These are phyloP conservation scores for Danielia reshetovae DNA, from an alignment of 805 yeast genomes.

Conservation along the genomic window DNA sequence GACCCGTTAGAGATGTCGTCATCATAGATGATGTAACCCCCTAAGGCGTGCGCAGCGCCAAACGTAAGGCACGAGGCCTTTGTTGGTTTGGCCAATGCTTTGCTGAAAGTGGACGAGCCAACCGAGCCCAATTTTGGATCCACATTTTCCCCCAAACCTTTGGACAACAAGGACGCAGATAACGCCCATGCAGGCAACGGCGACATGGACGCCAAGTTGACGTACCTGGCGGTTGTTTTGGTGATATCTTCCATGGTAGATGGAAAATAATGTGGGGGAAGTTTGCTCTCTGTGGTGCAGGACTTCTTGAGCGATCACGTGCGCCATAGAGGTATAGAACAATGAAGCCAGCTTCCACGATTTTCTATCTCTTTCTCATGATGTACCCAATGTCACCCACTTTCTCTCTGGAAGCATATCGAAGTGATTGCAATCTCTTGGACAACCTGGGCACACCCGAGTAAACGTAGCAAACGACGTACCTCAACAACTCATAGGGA, in stretches of 20 bases:
- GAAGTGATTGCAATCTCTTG: no score
- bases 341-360: no score
- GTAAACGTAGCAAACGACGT: no score
- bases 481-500: no score
- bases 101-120: slow-evolving; percentile 18
- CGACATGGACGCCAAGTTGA: slow-evolving; percentile 11
- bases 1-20: slow-evolving; percentile 76
- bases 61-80: slow-evolving; percentile 47
- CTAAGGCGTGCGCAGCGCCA: slow-evolving; percentile 59
- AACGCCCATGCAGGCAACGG: slow-evolving; percentile 16
- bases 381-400: no score
- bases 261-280: no score
- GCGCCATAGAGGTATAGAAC: no score
- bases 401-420: no score
- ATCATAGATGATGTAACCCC: slow-evolving; percentile 72
- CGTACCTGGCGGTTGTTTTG: neutral
- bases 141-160: slow-evolving; percentile 12
- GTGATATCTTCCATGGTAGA: no score
- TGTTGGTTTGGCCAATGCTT: slow-evolving; percentile 29
- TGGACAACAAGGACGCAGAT: slow-evolving; percentile 11
- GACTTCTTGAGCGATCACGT: no score
- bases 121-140: slow-evolving; percentile 17
- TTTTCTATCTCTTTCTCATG: no score
- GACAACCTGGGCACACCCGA: no score
- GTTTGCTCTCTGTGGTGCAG: neutral